Evolutionary conservation across 495 filamentous ascomycete species (phyloP), one percentile per base, ranked within the genome.

Genomic region (Chaetomium fimeti): DNA sequence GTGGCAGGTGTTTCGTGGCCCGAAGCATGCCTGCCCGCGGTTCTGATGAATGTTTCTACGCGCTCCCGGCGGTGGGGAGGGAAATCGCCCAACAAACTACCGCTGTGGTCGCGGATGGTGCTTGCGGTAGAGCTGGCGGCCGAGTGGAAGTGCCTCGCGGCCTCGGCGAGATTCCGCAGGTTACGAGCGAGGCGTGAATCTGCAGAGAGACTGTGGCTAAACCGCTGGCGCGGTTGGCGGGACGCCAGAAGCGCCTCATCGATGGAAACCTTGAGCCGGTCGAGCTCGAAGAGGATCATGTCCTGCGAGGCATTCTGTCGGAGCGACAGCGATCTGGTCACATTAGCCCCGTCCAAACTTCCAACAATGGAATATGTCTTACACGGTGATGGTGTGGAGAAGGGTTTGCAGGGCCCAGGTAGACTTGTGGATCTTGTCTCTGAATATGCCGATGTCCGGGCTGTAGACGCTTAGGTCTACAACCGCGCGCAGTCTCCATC

Each of bases 371-470:
- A 4, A 9, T 27, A 15, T 7, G 6, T 16, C 22, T 28, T 52
- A 52, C 49, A 52, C 49, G 22, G 22, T 52, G 49, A 52, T 8
- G 25, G 49, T 28, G 49, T 52, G 49, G 13, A 52, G 49, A 0
- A 52, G 25, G 24, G 49, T 52, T 24, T 52, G 49, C n/a, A 52
- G 49, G 28, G 49, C 49, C 49, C 22, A 52, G 22, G 28, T 52
- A 24, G 49, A 52, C 49, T 52, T 52, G 49, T 52, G 49, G 28
- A 52, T 27, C 49, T 22, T 52, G 49, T 52, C 49, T 16, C 49
- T 52, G 24, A 52, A 52, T 3, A 52, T 52, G 9, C 7, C 49
- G 25, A 52, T 52, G 13, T 52, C 49, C 22, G 49, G n/a, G 25
- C 25, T 24, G n/a, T 52, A 52, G 22, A 28, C 25, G 49, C 49